Conservation (phyloP, 768 basidiomycete species). For the Russula olivacea region DNA sequence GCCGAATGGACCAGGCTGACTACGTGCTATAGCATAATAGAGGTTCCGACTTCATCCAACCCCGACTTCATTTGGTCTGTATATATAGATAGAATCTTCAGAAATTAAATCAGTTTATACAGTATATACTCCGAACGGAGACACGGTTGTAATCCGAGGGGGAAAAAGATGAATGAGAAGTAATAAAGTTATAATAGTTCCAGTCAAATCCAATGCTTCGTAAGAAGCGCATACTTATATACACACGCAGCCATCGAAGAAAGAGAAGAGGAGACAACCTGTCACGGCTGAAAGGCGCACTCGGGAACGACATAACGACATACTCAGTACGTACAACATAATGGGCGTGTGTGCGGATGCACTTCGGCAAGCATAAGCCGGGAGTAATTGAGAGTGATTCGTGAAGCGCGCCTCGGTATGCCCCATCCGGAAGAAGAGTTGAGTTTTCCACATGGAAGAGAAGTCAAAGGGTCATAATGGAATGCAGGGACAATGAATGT, state of each 20-base stretch:
- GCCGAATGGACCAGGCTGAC: too few species aligned
- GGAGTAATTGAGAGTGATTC: not conserved
- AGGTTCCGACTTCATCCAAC: too few species aligned
- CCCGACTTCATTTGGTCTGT: not conserved
- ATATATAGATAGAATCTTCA: not conserved
- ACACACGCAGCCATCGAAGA: not conserved
- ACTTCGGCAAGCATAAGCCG: conserved; percentile 2
- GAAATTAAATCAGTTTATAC: not conserved
- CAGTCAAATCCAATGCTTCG: not conserved
- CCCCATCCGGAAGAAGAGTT: not conserved
- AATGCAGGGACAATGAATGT: conserved; percentile 1
- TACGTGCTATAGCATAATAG: too few species aligned
- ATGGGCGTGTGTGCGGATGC: not conserved
- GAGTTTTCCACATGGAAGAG: conserved; percentile 6
- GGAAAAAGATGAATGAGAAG: not conserved
- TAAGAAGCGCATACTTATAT: not conserved
- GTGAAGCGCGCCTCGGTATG: not conserved
- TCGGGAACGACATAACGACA: not conserved
- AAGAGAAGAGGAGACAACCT: not conserved
- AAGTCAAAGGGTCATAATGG: not conserved
- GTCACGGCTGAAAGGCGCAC: not conserved
- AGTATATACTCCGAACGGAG: not conserved
- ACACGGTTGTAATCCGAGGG: not conserved
- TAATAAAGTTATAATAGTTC: not conserved
- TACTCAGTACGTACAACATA: not conserved